Conservation (phyloP, 768 basidiomycete genomes). For the Suillus clintonianus region DNA sequence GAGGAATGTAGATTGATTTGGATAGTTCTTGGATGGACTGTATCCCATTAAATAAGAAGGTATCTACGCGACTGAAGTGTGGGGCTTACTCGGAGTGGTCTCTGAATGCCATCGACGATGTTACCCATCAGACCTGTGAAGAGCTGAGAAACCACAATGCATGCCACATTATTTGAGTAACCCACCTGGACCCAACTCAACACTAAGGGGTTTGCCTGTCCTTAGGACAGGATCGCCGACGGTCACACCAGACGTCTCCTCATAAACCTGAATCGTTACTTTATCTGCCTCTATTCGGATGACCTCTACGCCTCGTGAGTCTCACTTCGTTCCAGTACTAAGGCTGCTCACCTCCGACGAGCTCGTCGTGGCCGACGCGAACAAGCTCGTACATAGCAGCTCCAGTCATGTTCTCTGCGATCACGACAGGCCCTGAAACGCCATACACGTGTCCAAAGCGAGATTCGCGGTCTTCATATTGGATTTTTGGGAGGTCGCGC, state of each 20-base stretch:
- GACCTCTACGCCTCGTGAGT: conserved; percentile 70
- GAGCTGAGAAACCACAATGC: conserved; percentile 4
- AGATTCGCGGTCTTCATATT: conserved; percentile 88
- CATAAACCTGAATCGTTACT: conserved; percentile 98
- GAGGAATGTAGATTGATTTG: conserved; percentile 99
- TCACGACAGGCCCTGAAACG: conserved; percentile 97
- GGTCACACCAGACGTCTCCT: conserved; percentile 98
- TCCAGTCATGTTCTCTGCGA: conserved; percentile 93
- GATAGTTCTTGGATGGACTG: conserved; percentile 94
- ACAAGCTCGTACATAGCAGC: conserved; percentile 98
- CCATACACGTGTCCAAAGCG: conserved; percentile 88
- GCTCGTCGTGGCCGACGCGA: conserved; percentile 96
- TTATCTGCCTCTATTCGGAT: conserved; percentile 98
- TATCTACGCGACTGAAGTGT: conserved; percentile 5
- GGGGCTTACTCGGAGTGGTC: conserved; percentile 76
- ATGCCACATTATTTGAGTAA: conserved; percentile 5
- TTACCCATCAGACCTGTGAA: conserved; percentile 93
- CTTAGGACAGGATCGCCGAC: conserved; percentile 97
- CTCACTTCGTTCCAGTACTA: background rate
- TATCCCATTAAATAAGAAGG: conserved; percentile 6
- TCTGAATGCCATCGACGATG: conserved; percentile 97
- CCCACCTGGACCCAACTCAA: conserved; percentile 95
- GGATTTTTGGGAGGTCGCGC: conserved; percentile 82
- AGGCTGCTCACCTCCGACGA: conserved; percentile 80
- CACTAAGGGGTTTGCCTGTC: conserved; percentile 96